phyloP scores from a whole-genome alignment of 2,329 filamentous ascomycete genomes.

The Colletotrichum caudatum region DNA sequence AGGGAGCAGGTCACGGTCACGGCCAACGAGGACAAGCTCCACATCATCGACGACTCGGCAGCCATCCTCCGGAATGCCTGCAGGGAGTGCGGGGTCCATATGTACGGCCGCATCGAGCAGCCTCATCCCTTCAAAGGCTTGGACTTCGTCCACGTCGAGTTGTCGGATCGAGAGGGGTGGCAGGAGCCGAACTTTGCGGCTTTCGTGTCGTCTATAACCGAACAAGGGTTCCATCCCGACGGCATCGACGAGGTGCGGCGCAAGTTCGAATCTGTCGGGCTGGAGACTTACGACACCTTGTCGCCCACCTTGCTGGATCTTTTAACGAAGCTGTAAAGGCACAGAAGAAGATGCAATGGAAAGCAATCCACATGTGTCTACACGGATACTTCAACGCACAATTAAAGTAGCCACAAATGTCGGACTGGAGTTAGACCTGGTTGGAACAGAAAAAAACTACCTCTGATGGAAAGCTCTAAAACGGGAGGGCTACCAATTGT shows the following conservation, averaged over 20 bases:
- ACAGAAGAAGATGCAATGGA: background rate
- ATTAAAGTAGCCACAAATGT: background rate
- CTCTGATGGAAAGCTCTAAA: background rate
- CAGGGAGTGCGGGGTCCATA: slow-evolving; percentile 69
- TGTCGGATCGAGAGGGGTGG: slow-evolving; percentile 72
- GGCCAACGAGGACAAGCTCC: slow-evolving; percentile 68
- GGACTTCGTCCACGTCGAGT: slow-evolving; percentile 76
- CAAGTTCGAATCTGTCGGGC: slow-evolving; percentile 65
- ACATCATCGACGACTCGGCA: slow-evolving; percentile 66
- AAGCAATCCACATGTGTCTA: too few species aligned
- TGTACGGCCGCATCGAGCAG: slow-evolving; percentile 74
- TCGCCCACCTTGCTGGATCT: slow-evolving; percentile 73
- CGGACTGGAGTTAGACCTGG: background rate
- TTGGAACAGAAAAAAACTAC: too few species aligned
- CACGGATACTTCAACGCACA: background rate
- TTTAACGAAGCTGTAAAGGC: slow-evolving; percentile 47
- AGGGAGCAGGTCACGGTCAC: slow-evolving; percentile 66
- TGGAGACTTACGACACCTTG: slow-evolving; percentile 73
- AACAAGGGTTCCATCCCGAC: slow-evolving; percentile 71
- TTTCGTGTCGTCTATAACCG: slow-evolving; percentile 76
- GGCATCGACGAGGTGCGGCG: slow-evolving; percentile 66
- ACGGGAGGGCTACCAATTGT: background rate
- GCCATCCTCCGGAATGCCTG: slow-evolving; percentile 72
- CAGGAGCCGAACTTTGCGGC: slow-evolving; percentile 78
- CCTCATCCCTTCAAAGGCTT: slow-evolving; percentile 76